These are phyloP conservation scores for Aspergillus pseudonomiae DNA, from an alignment of 2,329 filamentous ascomycete species.

Conservation along the genomic window DNA sequence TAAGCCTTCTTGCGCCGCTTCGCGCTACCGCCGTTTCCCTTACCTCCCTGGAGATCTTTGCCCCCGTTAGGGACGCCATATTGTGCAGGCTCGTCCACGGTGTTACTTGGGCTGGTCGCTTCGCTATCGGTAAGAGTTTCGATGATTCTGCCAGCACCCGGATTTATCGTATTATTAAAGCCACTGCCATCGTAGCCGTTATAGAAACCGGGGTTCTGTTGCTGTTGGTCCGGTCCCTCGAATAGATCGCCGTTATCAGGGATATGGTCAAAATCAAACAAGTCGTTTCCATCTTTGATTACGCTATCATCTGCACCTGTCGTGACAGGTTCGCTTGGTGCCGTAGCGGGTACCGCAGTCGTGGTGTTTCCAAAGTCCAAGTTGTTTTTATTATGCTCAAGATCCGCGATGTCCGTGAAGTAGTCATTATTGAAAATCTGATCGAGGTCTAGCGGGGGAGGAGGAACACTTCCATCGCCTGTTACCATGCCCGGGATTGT, in stretches of 20 bases:
- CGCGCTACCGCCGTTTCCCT: slow-evolving; percentile 28
- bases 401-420: slow-evolving; percentile 49
- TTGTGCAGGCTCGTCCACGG: slow-evolving; percentile 33
- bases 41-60: slow-evolving; percentile 22
- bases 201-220: slow-evolving; percentile 32
- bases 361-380: slow-evolving; percentile 28
- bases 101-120: slow-evolving; percentile 44
- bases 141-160: slow-evolving; percentile 34
- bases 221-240: slow-evolving; percentile 28
- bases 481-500: slow-evolving; percentile 69
- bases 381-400: slow-evolving; percentile 33
- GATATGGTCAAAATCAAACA: slow-evolving; percentile 47
- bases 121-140: slow-evolving; percentile 51
- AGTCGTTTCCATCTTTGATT: slow-evolving; percentile 39
- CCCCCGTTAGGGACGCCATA: slow-evolving; percentile 16
- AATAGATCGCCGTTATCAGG: slow-evolving; percentile 39
- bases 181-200: slow-evolving; percentile 36
- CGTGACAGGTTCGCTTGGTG: slow-evolving; percentile 20
- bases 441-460: slow-evolving; percentile 57
- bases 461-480: slow-evolving; percentile 42
- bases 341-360: slow-evolving; percentile 19
- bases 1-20: slow-evolving; percentile 39
- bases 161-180: slow-evolving; percentile 23
- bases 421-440: slow-evolving; percentile 62
- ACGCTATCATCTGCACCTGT: slow-evolving; percentile 26